Evolutionary conservation across 805 yeast genomes (phyloP).

Genomic region (Lipomyces chichibuensis): DNA sequence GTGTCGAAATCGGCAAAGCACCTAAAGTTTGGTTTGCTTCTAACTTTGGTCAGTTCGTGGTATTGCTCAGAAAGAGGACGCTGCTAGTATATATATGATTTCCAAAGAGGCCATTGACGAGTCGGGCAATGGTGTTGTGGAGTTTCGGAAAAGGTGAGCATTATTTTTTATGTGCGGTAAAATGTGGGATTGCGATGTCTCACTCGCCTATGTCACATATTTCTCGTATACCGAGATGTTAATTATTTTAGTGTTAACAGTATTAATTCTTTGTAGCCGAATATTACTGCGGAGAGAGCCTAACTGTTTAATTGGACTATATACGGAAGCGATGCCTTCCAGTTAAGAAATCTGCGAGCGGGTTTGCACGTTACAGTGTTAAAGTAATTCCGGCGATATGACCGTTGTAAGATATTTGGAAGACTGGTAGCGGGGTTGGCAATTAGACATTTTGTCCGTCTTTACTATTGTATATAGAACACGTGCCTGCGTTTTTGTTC

Average conservation of each 20-base stretch:
- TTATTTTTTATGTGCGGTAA: neutral
- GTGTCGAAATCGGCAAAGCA: neutral
- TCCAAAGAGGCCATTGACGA: constrained; percentile 6
- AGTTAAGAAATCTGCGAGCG: neutral
- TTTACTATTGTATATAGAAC: neutral
- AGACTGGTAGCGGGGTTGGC: neutral
- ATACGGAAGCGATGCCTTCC: constrained; percentile 12
- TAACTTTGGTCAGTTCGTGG: constrained; percentile 23
- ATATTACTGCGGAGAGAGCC: constrained; percentile 23
- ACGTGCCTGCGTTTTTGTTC: neutral
- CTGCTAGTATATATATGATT: constrained; percentile 8
- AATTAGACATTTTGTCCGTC: neutral
- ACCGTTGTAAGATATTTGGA: neutral
- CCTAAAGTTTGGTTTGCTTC: neutral
- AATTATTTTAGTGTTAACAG: neutral
- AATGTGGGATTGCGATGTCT: neutral
- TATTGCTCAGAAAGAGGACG: constrained; percentile 26
- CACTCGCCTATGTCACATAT: neutral
- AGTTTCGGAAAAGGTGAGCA: constrained; percentile 17
- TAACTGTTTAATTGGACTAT: constrained; percentile 31
- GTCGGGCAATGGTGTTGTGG: constrained; percentile 22
- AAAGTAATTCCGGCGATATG: neutral
- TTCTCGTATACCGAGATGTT: neutral
- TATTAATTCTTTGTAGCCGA: constrained; percentile 15
- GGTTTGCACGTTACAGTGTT: neutral